Conservation (phyloP, 1,139 yeast species). For the Zygoascus hellenicus region DNA sequence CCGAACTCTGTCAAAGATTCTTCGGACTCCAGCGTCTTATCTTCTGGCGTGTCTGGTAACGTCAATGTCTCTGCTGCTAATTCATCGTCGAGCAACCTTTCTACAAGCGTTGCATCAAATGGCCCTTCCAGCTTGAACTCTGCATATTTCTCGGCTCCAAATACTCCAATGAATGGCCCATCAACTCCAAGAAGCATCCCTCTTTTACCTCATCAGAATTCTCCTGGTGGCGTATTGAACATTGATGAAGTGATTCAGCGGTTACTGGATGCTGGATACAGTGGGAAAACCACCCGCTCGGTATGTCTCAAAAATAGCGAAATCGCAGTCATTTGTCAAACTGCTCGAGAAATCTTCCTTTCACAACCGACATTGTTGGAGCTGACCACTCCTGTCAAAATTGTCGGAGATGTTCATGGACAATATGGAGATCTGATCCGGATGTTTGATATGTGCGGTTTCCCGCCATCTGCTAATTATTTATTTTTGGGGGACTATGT, state of each 20-base stretch:
- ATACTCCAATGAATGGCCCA: constrained; percentile 10
- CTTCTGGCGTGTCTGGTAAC: neutral
- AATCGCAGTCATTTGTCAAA: constrained; percentile 76
- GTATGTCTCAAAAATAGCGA: constrained; percentile 85
- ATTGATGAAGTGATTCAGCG: constrained; percentile 87
- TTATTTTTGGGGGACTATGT: constrained; percentile 93
- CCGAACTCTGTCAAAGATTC: neutral
- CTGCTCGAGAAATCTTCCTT: constrained; percentile 81
- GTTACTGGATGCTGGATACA: constrained; percentile 88
- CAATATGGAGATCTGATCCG: constrained; percentile 89
- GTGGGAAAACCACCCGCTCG: constrained; percentile 84
- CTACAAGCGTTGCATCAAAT: neutral
- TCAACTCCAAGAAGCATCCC: constrained; percentile 18
- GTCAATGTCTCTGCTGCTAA: neutral
- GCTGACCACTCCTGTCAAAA: constrained; percentile 90
- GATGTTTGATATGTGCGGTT: constrained; percentile 91
- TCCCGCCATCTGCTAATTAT: constrained; percentile 94
- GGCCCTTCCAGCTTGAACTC: constrained; percentile 1
- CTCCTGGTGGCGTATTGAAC: constrained; percentile 18
- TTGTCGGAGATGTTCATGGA: constrained; percentile 97
- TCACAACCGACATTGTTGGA: constrained; percentile 87
- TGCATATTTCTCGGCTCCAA: constrained; percentile 8
- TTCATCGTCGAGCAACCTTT: no score
- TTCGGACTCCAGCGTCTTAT: neutral
- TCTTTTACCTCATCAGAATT: constrained; percentile 11